Evolutionary conservation across 2,329 filamentous ascomycete genomes (phyloP), one percentile per base, ranked within the genome.

Genomic region (Tricladium varicosporioides): DNA sequence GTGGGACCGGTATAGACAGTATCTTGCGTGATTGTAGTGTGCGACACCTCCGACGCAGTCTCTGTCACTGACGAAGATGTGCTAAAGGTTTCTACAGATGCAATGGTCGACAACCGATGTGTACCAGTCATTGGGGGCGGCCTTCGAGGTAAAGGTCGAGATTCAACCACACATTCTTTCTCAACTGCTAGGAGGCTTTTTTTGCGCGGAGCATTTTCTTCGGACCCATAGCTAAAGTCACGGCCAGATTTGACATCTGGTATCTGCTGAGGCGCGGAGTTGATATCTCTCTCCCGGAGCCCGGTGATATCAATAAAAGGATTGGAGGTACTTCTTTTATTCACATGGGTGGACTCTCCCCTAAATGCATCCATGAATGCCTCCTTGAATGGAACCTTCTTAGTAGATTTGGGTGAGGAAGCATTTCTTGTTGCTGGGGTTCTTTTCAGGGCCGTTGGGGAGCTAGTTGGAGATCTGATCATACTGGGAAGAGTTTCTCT

Each of bases 331-430:
- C 56, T 59, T 51, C 64, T 67, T 1, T 59, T 45, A 8, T 51
- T 57, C 27, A 59, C 53, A 31, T 66, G 60, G 7, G 71, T 76
- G 1, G 84, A 86, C 67, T 87, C 83, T 31, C 84, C 84, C 42
- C 79, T 78, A 64, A 87, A 87, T 2, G 83, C 84, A 59, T 84
- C 83, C 53, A 80, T 81, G 8, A 87, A 71, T 47, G 79, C 78
- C 43, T 85, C 84, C 18, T 84, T 77, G 53, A 87, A 75, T 0
- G 79, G 80, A 36, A 75, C 76, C 65, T 80, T 84, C 11, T 66
- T 66, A 1, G 66, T 70, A 0, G 75, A 60, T 65, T 80, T 85
- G 0, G 82, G 78, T 5, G 81, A 78, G 1, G 80, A 73, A 1
- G 63, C 44, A 56, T 74, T 75, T 61, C 82, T 78, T 31, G 79